Conservation (phyloP, 805 yeast genomes). For the Metschnikowia matae region DNA sequence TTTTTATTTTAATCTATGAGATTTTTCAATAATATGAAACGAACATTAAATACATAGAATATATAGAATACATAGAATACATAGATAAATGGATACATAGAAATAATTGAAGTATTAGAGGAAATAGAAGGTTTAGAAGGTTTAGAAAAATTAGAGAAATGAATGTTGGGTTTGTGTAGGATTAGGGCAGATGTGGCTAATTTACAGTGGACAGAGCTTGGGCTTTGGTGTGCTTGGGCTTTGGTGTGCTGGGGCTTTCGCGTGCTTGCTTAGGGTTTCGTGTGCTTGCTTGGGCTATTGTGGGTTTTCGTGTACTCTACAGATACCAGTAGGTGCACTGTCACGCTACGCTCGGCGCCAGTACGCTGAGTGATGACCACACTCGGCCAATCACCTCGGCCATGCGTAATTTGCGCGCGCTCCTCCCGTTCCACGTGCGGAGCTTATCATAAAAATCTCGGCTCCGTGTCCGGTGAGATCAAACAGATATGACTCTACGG, state of each 20-base stretch:
- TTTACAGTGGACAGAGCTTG: too few species aligned
- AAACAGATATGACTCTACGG: not conserved
- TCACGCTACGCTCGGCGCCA: not conserved
- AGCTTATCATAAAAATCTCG: constrained; percentile 3
- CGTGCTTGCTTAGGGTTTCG: not conserved
- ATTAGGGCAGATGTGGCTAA: not conserved
- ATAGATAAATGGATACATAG: too few species aligned
- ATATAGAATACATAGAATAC: too few species aligned
- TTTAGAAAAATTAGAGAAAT: too few species aligned
- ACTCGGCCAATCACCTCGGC: not conserved
- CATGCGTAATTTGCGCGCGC: constrained; percentile 4
- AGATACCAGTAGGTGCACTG: not conserved
- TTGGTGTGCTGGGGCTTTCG: not conserved
- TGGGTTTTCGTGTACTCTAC: not conserved
- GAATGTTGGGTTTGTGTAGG: too few species aligned
- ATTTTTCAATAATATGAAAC: too few species aligned
- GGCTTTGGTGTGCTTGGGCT: too few species aligned
- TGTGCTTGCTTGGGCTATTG: too few species aligned
- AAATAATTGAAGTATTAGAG: too few species aligned
- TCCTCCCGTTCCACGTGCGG: not conserved
- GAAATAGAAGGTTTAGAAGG: too few species aligned
- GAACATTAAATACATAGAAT: too few species aligned
- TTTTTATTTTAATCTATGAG: too few species aligned
- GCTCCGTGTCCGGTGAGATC: constrained; percentile 2
- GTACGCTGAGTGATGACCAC: not conserved